Conservation (phyloP, 345 rosid genomes). For the Camelina sativa region DNA sequence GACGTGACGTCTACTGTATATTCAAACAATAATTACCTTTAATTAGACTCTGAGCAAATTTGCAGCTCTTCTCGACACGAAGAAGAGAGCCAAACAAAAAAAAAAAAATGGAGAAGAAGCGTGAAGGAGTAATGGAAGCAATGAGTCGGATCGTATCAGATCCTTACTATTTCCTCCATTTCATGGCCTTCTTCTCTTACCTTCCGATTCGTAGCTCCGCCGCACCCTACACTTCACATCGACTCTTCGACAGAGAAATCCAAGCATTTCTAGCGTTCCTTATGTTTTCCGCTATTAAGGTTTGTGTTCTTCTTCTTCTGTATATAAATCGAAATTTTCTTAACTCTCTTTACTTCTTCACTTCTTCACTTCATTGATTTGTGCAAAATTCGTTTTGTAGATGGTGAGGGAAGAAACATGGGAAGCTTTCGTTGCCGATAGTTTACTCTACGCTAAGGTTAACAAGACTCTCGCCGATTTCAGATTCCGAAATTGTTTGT, state of each 20-base stretch:
- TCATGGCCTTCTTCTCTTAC: constrained; percentile 78
- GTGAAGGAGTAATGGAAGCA: constrained; percentile 47
- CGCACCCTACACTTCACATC: constrained; percentile 50
- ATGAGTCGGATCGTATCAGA: constrained; percentile 62
- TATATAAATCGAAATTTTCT: not conserved
- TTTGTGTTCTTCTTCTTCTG: constrained; percentile 5
- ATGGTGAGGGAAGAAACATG: constrained; percentile 72
- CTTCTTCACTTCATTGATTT: constrained; percentile 22
- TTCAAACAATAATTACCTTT: constrained; percentile 11
- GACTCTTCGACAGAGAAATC: constrained; percentile 65
- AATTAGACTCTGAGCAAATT: constrained; percentile 15
- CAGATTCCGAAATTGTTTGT: not conserved
- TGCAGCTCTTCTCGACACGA: not conserved
- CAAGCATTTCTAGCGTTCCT: constrained; percentile 75
- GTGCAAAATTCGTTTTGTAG: constrained; percentile 47
- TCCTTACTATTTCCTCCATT: constrained; percentile 72
- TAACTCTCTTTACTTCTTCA: not conserved
- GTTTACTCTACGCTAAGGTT: constrained; percentile 76
- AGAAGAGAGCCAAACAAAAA: constrained; percentile 13
- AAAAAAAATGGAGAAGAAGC: constrained; percentile 34
- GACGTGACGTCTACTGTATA: constrained; percentile 24
- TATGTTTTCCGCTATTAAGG: constrained; percentile 64
- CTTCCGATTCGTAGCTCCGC: constrained; percentile 66
- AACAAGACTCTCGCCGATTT: constrained; percentile 1
- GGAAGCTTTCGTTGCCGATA: constrained; percentile 74